Percentiles rank a stretch among this genome's conserved stretches.
These are phyloP conservation scores for Nakazawaea wyomingensis DNA, from an alignment of 805 yeast genomes.

Conservation along the genomic window DNA sequence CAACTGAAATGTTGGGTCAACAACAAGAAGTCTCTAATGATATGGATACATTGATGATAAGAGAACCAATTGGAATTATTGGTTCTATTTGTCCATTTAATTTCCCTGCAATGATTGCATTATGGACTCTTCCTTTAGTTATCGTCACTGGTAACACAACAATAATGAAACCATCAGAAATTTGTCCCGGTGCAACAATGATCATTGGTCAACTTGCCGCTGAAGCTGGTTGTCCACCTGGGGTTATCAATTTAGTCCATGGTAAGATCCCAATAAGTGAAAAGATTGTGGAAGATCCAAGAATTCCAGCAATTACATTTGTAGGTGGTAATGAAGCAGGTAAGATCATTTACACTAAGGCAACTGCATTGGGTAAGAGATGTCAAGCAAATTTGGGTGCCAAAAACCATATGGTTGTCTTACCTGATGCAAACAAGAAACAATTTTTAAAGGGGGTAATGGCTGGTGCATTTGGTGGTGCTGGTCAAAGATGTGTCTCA, in stretches of 20 bases:
- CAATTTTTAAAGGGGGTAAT: constrained; percentile 60
- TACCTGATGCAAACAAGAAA: constrained; percentile 67
- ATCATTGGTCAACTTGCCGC: constrained; percentile 66
- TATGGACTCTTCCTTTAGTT: constrained; percentile 60
- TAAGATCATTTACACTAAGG: constrained; percentile 62
- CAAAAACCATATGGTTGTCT: constrained; percentile 70
- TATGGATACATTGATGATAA: constrained; percentile 74
- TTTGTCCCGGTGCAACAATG: constrained; percentile 77
- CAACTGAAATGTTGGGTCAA: constrained; percentile 59
- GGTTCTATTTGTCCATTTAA: constrained; percentile 79
- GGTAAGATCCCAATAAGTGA: constrained; percentile 71
- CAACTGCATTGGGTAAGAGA: constrained; percentile 64
- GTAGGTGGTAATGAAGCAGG: constrained; percentile 82
- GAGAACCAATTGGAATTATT: constrained; percentile 71
- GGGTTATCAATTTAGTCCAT: constrained; percentile 67
- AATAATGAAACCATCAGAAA: constrained; percentile 64
- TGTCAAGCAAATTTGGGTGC: constrained; percentile 80
- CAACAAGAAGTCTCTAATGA: constrained; percentile 64
- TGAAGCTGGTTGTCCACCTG: constrained; percentile 74
- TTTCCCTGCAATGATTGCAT: constrained; percentile 81
- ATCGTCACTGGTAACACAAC: constrained; percentile 72
- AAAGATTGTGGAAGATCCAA: constrained; percentile 63
- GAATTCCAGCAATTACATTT: constrained; percentile 72
- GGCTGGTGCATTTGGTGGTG: constrained; percentile 80
- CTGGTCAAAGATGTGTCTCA: constrained; percentile 83